A percentile compares a stretch with the other conserved stretches of the same genome.
phyloP scores from a whole-genome alignment of 83 land plant genomes.

The Thuja plicata region DNA sequence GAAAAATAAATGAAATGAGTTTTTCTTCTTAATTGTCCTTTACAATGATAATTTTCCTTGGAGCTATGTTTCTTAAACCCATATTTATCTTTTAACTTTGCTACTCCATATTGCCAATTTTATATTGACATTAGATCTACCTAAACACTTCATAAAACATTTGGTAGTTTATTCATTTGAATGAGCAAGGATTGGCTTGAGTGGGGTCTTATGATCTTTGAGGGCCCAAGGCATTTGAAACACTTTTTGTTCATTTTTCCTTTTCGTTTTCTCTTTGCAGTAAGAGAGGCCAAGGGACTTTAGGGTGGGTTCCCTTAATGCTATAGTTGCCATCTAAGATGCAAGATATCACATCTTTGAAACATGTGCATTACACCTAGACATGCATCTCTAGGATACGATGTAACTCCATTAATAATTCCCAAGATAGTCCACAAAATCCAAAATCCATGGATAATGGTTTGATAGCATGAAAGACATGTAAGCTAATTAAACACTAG shows the following conservation, averaged over 20 bases:
- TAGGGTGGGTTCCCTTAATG: background rate
- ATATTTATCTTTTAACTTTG: background rate
- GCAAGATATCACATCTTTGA: background rate
- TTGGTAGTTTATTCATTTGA: background rate
- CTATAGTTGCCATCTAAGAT: background rate
- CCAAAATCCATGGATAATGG: background rate
- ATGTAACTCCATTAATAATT: no score
- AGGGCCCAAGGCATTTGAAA: background rate
- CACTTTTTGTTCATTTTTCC: no score
- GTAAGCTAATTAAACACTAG: background rate
- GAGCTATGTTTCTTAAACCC: background rate
- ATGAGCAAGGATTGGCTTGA: background rate
- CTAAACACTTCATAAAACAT: background rate
- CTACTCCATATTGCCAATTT: no score
- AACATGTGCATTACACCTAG: background rate
- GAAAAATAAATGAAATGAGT: no score
- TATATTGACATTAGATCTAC: background rate
- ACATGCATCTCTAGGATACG: background rate
- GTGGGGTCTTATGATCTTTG: background rate
- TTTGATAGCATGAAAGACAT: background rate
- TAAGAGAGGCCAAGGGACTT: background rate
- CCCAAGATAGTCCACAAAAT: background rate
- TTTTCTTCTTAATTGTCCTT: background rate
- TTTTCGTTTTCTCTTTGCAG: background rate
- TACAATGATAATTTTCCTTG: background rate